Evolutionary conservation across 495 filamentous ascomycete genomes (phyloP), one percentile per base, ranked within the genome.

Genomic region (Aspergillus sclerotioniger): DNA sequence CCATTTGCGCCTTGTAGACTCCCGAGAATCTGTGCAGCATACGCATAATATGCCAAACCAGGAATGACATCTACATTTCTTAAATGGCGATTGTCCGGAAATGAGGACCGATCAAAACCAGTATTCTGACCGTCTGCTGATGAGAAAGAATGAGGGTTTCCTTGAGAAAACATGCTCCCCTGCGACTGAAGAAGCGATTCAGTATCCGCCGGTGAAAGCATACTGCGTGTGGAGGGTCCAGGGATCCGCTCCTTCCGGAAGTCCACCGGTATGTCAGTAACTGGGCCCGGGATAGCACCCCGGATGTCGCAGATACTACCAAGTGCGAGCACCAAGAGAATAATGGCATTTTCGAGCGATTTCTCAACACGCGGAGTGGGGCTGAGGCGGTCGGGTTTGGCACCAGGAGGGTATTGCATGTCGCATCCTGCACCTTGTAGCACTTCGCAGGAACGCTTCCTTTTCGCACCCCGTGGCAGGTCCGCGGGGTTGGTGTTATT

Each of bases 31-130:
- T 89, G 86, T 3, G 88, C 87, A 2, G 92, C 94, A 60, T 90
- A 85, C 13, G 87, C 88, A 71, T 91, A 97, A 66, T 96, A 95
- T 16, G 90, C 87, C 56, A 97, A 73, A 0, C 94, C 94, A 1
- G 94, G 93, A 58, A 98, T 88, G 7, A 87, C 80, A 65, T 96
- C 91, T n/a, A 92, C 70, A 66, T 98, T 96, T 53, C 84, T 78
- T 46, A 68, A 56, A 33, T 41, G 16, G 3, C 47, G 54, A 4
- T 61, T 52, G 10, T 71, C 62, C 20, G 41, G 56, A 10, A 61
- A 53, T 2, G 62, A 45, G 31, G 60, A 33, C n/a, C 64, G 65
- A 15, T 57, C 61, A 20, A 59, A 64, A 0, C 56, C 39, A 9
- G 49, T 47, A 8, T 57, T 59, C 2, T 60, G 54, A 50, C 33